Conservation (phyloP, 2,329 filamentous ascomycete species). For the Pyricularia sp. region DNA sequence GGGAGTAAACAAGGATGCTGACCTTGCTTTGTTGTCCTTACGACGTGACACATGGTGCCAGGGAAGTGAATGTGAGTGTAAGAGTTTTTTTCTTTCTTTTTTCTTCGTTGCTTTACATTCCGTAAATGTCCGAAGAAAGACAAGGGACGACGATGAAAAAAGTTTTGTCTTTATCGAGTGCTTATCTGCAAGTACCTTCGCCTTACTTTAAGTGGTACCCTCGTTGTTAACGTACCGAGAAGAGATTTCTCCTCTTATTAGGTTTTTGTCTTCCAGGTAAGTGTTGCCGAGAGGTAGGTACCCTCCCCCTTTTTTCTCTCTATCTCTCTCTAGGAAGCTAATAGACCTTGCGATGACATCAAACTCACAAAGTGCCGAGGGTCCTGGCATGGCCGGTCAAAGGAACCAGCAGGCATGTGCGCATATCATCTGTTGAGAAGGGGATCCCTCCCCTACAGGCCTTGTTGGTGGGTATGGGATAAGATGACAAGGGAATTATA, state of each 20-base stretch:
- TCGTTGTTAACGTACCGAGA: too few relatives aligned
- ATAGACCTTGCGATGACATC: too few relatives aligned
- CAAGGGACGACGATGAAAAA: neutral
- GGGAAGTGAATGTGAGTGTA: neutral
- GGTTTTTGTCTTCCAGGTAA: neutral
- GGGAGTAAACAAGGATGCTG: neutral
- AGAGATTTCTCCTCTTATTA: too few relatives aligned
- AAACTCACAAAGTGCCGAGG: too few relatives aligned
- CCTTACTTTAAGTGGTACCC: too few relatives aligned
- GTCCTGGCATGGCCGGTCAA: too few relatives aligned
- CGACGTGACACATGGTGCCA: neutral
- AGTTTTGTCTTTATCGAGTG: neutral
- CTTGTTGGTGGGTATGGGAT: neutral
- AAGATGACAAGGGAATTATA: neutral
- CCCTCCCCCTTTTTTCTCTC: too few relatives aligned
- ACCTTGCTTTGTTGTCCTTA: neutral
- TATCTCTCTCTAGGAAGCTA: too few relatives aligned
- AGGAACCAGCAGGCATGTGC: neutral
- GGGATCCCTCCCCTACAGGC: neutral
- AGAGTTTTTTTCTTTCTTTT: neutral
- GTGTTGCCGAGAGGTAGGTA: neutral
- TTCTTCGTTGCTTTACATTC: neutral
- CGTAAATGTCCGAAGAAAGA: neutral
- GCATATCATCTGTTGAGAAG: neutral
- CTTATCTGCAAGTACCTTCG: neutral